Percentiles rank a stretch among this genome's conserved stretches.
These are phyloP conservation scores for Penicillium soppii DNA, from an alignment of 495 filamentous ascomycete species.

Conservation along the genomic window DNA sequence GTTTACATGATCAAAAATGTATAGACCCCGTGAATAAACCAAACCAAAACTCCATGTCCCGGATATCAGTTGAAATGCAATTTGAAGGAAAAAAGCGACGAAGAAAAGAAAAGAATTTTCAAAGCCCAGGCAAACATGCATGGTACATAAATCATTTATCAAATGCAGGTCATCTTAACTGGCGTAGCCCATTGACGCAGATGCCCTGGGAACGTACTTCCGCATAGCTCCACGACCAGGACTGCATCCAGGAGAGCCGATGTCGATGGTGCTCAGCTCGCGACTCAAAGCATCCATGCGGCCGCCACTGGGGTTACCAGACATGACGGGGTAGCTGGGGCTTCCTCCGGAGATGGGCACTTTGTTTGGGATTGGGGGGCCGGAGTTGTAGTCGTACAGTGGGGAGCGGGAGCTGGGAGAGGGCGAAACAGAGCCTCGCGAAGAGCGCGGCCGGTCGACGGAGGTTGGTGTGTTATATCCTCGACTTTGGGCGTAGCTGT, in stretches of 20 bases:
- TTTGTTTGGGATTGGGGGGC: constrained; percentile 74
- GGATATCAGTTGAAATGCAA: constrained; percentile 19
- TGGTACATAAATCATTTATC: constrained; percentile 18
- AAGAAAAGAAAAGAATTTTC: constrained; percentile 9
- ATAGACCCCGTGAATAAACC: not conserved
- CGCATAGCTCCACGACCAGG: constrained; percentile 26
- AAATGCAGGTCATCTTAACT: constrained; percentile 17
- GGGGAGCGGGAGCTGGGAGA: constrained; percentile 31
- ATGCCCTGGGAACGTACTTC: constrained; percentile 23
- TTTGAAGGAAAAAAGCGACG: constrained; percentile 7
- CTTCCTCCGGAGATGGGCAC: constrained; percentile 56
- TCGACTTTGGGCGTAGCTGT: constrained; percentile 20
- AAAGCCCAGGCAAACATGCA: not conserved
- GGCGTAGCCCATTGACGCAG: constrained; percentile 35
- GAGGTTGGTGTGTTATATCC: constrained; percentile 27
- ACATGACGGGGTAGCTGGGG: constrained; percentile 26
- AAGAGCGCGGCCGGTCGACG: constrained; percentile 24
- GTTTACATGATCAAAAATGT: constrained; percentile 12
- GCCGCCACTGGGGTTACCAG: constrained; percentile 24
- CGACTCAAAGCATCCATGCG: constrained; percentile 68
- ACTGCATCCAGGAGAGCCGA: constrained; percentile 54
- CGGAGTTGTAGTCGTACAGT: constrained; percentile 32
- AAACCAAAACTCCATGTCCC: constrained; percentile 16
- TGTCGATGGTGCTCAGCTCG: constrained; percentile 81
- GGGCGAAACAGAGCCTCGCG: constrained; percentile 34